Percentiles rank a stretch among this genome's conserved stretches.
These are phyloP conservation scores for Ceratocystis diversiconidia DNA, from an alignment of 2,329 filamentous ascomycete genomes.

Conservation along the genomic window DNA sequence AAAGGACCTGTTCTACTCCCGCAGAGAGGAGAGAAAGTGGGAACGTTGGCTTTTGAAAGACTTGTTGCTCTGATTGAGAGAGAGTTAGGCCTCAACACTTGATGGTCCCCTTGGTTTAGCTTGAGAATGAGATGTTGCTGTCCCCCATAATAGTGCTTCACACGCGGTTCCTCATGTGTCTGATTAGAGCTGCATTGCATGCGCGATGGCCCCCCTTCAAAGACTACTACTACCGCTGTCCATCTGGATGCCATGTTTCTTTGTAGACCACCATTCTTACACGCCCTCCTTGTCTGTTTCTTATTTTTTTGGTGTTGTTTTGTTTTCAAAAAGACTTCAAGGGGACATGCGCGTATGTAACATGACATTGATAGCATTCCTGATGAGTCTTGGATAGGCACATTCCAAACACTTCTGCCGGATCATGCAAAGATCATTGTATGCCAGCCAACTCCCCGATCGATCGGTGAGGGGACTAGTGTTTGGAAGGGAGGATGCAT, in stretches of 20 bases:
- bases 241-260: background rate
- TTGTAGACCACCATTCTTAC: background rate
- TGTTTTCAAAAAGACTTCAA: too few relatives aligned
- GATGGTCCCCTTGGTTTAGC: too few relatives aligned
- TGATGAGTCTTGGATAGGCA: background rate
- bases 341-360: background rate
- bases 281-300: background rate
- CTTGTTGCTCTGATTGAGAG: too few relatives aligned
- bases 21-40: too few relatives aligned
- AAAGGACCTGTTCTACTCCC: background rate
- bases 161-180: too few relatives aligned
- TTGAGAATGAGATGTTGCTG: too few relatives aligned
- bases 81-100: too few relatives aligned
- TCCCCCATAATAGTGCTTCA: too few relatives aligned
- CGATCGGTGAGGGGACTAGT: background rate
- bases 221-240: too few relatives aligned
- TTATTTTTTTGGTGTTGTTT: background rate
- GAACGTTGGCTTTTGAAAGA: too few relatives aligned
- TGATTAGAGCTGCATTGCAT: too few relatives aligned
- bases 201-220: too few relatives aligned
- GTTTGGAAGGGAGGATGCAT: background rate
- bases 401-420: background rate
- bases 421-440: background rate
- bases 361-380: conserved; percentile 5
- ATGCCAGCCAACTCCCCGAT: background rate